Conservation (phyloP, 2,329 filamentous ascomycete species). For the Trichoderma endophyticum region DNA sequence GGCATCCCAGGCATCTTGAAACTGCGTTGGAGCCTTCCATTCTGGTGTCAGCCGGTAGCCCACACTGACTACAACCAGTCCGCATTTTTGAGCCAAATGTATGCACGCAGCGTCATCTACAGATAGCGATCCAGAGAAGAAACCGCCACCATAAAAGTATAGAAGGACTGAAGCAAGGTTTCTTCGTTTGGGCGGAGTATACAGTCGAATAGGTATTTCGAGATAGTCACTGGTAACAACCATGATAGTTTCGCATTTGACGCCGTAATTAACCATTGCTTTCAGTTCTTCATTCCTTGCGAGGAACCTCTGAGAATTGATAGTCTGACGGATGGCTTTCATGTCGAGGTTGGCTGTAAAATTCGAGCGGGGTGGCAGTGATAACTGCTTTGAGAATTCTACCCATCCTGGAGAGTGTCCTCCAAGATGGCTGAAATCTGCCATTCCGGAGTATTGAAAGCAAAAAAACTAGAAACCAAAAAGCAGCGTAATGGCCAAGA, state of each 20-base stretch:
- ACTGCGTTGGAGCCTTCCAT: neutral
- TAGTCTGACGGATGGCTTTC: neutral
- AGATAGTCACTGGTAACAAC: neutral
- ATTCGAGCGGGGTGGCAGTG: neutral
- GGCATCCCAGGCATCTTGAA: neutral
- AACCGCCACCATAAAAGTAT: neutral
- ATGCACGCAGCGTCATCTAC: neutral
- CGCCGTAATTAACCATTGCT: neutral
- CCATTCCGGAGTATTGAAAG: neutral
- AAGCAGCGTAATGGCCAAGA: neutral
- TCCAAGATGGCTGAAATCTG: neutral
- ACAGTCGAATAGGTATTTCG: neutral
- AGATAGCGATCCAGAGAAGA: neutral
- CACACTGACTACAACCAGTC: neutral
- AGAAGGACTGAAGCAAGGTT: neutral
- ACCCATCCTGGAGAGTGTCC: neutral
- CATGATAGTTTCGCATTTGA: neutral
- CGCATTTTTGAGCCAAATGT: neutral
- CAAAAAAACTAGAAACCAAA: neutral
- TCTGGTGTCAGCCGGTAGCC: neutral
- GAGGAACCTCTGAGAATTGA: neutral
- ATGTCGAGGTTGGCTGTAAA: neutral
- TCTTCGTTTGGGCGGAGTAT: neutral
- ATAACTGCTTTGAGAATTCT: neutral
- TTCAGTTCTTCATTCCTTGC: neutral